phyloP scores from a whole-genome alignment of 176 grass and related monocot species.

The Lolium multiflorum region DNA sequence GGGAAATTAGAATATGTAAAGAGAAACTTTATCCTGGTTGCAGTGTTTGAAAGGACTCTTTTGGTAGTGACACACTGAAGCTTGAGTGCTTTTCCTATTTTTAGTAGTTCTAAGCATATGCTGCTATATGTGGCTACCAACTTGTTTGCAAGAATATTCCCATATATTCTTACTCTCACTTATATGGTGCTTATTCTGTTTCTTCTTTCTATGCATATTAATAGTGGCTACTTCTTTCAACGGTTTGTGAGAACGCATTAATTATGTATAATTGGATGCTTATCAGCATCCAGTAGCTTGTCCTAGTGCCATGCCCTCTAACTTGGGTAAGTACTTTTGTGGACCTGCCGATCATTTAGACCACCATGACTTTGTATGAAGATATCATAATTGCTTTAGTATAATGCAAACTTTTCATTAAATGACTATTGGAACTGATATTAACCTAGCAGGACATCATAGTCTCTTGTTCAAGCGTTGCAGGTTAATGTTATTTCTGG shows the following conservation, averaged over 20 bases:
- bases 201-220: background rate
- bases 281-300: slow-evolving; percentile 39
- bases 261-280: slow-evolving; percentile 19
- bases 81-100: background rate
- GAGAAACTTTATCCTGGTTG: background rate
- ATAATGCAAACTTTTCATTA: slow-evolving; percentile 13
- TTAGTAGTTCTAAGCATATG: slow-evolving; percentile 9
- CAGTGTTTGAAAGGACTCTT: slow-evolving; percentile 39
- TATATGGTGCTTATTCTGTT: slow-evolving; percentile 8
- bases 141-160: slow-evolving; percentile 17
- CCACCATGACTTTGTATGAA: background rate
- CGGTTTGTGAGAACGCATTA: slow-evolving; percentile 21
- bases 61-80: background rate
- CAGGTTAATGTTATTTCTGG: background rate
- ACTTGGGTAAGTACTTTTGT: slow-evolving; percentile 35
- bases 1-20: slow-evolving; percentile 27
- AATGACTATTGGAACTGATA: slow-evolving; percentile 29
- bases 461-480: slow-evolving; percentile 15
- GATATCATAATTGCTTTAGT: slow-evolving; percentile 31
- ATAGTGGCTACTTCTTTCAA: slow-evolving; percentile 36
- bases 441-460: slow-evolving; percentile 4
- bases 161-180: background rate
- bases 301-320: slow-evolving; percentile 36
- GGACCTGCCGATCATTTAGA: slow-evolving; percentile 19
- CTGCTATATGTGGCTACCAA: background rate